Evolutionary conservation across 257 asterid species (phyloP).

Genomic region (Solanum tarijense): DNA sequence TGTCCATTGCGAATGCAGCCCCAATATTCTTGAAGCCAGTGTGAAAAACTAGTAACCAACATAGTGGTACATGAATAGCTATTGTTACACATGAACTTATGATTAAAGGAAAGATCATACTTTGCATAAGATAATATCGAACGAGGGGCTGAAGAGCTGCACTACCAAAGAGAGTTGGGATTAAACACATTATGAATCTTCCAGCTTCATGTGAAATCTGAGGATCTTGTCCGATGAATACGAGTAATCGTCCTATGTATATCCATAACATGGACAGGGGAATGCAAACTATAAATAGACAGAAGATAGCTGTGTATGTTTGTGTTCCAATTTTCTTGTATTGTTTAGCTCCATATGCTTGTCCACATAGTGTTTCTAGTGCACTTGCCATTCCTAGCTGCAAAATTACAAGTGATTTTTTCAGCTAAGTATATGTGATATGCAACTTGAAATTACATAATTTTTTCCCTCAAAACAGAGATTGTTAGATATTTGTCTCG

Average conservation of each 20-base stretch:
- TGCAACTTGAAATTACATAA: not conserved
- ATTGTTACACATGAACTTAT: slow-evolving; percentile 37
- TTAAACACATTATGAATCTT: slow-evolving; percentile 37
- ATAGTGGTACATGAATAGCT: slow-evolving; percentile 27
- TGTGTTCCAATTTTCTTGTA: slow-evolving; percentile 59
- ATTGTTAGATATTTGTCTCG: not conserved
- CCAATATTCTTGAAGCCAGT: slow-evolving; percentile 31
- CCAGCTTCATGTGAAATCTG: slow-evolving; percentile 63
- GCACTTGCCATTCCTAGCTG: slow-evolving; percentile 84
- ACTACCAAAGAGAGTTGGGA: slow-evolving; percentile 50
- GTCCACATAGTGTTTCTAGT: slow-evolving; percentile 68
- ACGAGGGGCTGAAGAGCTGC: slow-evolving; percentile 48
- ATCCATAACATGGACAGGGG: slow-evolving; percentile 57
- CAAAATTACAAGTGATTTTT: not conserved
- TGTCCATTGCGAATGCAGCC: slow-evolving; percentile 44
- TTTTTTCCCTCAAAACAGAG: not conserved
- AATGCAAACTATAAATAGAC: slow-evolving; percentile 38
- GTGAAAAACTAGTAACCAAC: slow-evolving; percentile 43
- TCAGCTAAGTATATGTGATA: not conserved
- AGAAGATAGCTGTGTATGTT: slow-evolving; percentile 55
- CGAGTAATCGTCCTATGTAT: slow-evolving; percentile 31
- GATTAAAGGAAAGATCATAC: slow-evolving; percentile 43
- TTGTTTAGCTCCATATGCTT: slow-evolving; percentile 74
- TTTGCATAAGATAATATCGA: slow-evolving; percentile 50
- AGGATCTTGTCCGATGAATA: slow-evolving; percentile 67